Base-by-base conservation (phyloP, 352 stramenopile species). In the Thraustochytrium striatum region DNA sequence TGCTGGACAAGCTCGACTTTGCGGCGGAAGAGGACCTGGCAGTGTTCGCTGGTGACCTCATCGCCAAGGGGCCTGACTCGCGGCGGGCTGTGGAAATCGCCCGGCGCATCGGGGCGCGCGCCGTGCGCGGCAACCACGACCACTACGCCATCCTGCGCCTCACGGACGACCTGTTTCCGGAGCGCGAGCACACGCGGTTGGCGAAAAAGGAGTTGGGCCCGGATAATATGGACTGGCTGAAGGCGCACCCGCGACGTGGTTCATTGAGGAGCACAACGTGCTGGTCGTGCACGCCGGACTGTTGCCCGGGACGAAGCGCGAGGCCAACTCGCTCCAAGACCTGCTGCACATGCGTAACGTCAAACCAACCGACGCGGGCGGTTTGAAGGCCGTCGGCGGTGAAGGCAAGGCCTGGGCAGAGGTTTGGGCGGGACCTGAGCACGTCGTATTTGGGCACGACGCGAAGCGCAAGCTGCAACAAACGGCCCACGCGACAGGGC, bases 361-460 rank as follows among this genome's bases (percentile, higher is more conserved):
- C 57, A 44, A 30, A 65, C 57, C 16, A 13, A 11, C 25, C 3
- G 69, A 75, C 41, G 65, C 9, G 8, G 65, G 65, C 21, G 25
- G 11, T 5, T 50, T n/a, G 0, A 79, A 21, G 1, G 53, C 28
- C 28, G 57, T 57, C 16, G 11, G 32, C 8, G 35, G 9, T 9
- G 57, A 79, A 36, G 57, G 69, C 69, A 65, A 53, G n/a, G 32
- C 39, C n/a, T 86, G 79, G 83, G 61, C 62, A 16, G 69, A 78
- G 69, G 19, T 81, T 19, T 88, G 85, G 85, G 11, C 58, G 35
- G 85, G 85, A 8, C 85, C 85, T 9, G 32, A 84, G 16, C 86
- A 70, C 0, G 70, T 87, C 28, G 84, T 88, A 7, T 88, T 87
- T 75, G 85, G 85, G 11, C 85, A 88, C 53, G 85, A 88, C 57